Evolutionary conservation across 495 filamentous ascomycete species (phyloP).

Genomic region (Penicillium tannophilum): DNA sequence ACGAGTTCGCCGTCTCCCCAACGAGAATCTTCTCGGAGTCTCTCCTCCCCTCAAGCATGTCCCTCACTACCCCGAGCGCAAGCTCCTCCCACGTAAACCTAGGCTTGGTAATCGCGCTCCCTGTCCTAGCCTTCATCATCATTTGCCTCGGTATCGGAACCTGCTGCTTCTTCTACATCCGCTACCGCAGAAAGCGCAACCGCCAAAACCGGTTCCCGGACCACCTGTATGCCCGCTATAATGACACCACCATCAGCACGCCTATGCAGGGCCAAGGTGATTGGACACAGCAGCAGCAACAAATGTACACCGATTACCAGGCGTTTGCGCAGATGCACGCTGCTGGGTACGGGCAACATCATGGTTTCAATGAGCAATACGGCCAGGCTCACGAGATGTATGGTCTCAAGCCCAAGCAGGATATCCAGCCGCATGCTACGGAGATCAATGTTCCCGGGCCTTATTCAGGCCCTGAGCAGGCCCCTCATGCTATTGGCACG

Average conservation of each 20-base stretch:
- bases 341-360: slow-evolving; percentile 7
- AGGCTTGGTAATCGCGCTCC: slow-evolving; percentile 49
- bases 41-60: slow-evolving; percentile 41
- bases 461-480: background rate
- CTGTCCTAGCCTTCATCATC: slow-evolving; percentile 46
- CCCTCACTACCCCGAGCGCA: slow-evolving; percentile 28
- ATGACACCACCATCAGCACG: slow-evolving; percentile 27
- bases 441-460: slow-evolving; percentile 3
- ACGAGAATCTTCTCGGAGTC: slow-evolving; percentile 45
- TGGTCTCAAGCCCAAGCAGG: slow-evolving; percentile 3
- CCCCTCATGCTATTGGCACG: background rate
- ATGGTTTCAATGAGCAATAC: slow-evolving; percentile 7
- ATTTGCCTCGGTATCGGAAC: slow-evolving; percentile 22
- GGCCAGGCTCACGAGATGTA: slow-evolving; percentile 12
- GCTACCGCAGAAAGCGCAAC: slow-evolving; percentile 36
- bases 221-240: slow-evolving; percentile 34
- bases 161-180: slow-evolving; percentile 46
- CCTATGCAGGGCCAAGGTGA: slow-evolving; percentile 19
- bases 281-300: slow-evolving; percentile 19
- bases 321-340: slow-evolving; percentile 4
- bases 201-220: slow-evolving; percentile 22
- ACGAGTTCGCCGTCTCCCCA: slow-evolving; percentile 45
- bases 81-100: slow-evolving; percentile 33
- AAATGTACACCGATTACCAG: slow-evolving; percentile 12
- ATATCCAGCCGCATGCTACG: background rate